Percentiles rank a stretch among this genome's conserved stretches.
Evolutionary conservation across 805 yeast species (phyloP).

Genomic region (Candida mattraensis): DNA sequence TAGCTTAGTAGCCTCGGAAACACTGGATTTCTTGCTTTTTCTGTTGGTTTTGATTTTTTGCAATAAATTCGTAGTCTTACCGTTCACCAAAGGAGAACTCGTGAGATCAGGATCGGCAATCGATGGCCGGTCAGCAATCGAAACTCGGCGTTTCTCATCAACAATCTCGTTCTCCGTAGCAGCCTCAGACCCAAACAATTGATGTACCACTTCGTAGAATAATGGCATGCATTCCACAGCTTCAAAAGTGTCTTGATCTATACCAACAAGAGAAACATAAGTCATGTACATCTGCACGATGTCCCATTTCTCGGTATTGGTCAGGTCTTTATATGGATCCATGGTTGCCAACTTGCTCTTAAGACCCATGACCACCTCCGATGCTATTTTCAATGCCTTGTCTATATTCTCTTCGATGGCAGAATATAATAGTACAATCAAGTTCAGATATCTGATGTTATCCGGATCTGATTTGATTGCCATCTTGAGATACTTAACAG

Average conservation of each 20-base stretch:
- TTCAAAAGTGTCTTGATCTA: constrained; percentile 53
- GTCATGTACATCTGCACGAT: constrained; percentile 72
- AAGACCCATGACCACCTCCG: constrained; percentile 50
- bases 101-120: constrained; percentile 13
- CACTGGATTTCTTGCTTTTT: constrained; percentile 15
- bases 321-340: constrained; percentile 32
- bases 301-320: constrained; percentile 39
- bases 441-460: constrained; percentile 63
- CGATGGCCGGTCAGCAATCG: constrained; percentile 18
- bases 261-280: constrained; percentile 67
- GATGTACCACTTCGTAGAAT: constrained; percentile 57
- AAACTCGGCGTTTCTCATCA: background rate
- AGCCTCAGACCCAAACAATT: constrained; percentile 27
- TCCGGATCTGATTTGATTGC: constrained; percentile 51
- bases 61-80: constrained; percentile 17
- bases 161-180: background rate
- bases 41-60: constrained; percentile 15
- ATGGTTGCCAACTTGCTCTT: constrained; percentile 37
- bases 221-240: constrained; percentile 68
- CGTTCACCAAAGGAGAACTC: too few relatives aligned
- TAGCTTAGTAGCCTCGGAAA: constrained; percentile 3
- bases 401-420: constrained; percentile 50
- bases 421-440: constrained; percentile 62
- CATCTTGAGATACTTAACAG: constrained; percentile 47
- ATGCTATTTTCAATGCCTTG: constrained; percentile 42